Base-by-base conservation (phyloP, 2,329 filamentous ascomycete genomes). In the Epichloe typhina region DNA sequence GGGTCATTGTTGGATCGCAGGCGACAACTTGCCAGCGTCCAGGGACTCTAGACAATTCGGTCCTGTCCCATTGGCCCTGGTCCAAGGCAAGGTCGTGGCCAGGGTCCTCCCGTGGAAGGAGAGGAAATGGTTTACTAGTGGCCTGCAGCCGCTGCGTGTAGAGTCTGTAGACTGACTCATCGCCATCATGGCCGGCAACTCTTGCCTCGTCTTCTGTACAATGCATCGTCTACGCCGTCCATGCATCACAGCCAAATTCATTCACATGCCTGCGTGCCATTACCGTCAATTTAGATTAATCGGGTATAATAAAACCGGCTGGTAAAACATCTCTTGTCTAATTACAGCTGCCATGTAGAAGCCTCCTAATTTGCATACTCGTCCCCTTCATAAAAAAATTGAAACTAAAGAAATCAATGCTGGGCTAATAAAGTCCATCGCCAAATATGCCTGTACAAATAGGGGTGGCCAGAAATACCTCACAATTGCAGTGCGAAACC, bases 1-100 rank as follows among this genome's bases (percentile, higher is more conserved):
- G 62, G 93, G 93, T 1, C 93, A 98, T 72, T 94, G 89, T 61
- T 97, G 88, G 80, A 72, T 96, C 6, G 79, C 82, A 3, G 93
- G 93, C 3, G 93, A 98, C 66, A 97, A 97, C 66, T 63, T 95
- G 54, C 75, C 80, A 3, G 84, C 79, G 60, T 96, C 89, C 23
- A 74, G 88, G 56, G 93, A 98, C 70, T 96, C 89, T 42, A 81
- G 93, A 54, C 73, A 82, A 40, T 95, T 85, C 69, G 93, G 93
- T 0, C 88, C 93, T 0, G 65, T 98, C 31, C 93, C 93, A 0
- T 70, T 98, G 62, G 91, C 80, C 2, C 70, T 98, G 55, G 79
- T 98, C 43, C 82, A 77, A 59, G 89, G 89, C 45, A 97, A 95
- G 64, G 82, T 93, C 2, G 69, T 91, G 39, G 84, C 76, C 55